A percentile compares a stretch with the other conserved stretches of the same genome.
Conservation (phyloP, 176 grass and related monocot genomes). For the Musa itinerans region DNA sequence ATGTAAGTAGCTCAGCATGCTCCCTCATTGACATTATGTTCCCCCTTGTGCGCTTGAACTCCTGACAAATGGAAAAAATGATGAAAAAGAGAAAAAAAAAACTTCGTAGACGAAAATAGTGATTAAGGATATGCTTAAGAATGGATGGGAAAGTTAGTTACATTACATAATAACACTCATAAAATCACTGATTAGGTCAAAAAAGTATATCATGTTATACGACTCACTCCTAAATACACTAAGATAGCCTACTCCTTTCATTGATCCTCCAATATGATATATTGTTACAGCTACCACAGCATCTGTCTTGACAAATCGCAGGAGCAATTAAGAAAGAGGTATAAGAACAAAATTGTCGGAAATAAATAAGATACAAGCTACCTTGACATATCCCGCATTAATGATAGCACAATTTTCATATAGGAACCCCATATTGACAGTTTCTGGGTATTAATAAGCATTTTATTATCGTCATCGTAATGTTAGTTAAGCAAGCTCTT, state of each 20-base stretch:
- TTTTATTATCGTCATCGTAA: no score
- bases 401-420: no score
- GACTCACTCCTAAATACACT: not conserved
- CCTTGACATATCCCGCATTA: no score
- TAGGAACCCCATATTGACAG: no score
- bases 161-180: not conserved
- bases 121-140: not conserved
- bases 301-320: not conserved
- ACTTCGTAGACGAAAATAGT: not conserved
- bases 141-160: not conserved
- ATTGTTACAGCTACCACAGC: not conserved
- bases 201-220: not conserved
- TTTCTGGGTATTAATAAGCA: no score
- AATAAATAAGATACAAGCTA: no score
- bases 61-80: slow-evolving; percentile 18
- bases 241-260: not conserved
- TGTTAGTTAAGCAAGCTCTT: no score
- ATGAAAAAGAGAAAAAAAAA: not conserved
- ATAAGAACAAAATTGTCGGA: no score
- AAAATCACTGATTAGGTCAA: not conserved
- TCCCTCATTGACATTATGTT: slow-evolving; percentile 33
- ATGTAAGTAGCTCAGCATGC: slow-evolving; percentile 43
- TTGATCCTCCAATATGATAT: not conserved
- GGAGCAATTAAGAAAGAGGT: not conserved
- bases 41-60: slow-evolving; percentile 36